Base-by-base conservation (phyloP, 257 asterid genomes). In the Verbascum thapsus region DNA sequence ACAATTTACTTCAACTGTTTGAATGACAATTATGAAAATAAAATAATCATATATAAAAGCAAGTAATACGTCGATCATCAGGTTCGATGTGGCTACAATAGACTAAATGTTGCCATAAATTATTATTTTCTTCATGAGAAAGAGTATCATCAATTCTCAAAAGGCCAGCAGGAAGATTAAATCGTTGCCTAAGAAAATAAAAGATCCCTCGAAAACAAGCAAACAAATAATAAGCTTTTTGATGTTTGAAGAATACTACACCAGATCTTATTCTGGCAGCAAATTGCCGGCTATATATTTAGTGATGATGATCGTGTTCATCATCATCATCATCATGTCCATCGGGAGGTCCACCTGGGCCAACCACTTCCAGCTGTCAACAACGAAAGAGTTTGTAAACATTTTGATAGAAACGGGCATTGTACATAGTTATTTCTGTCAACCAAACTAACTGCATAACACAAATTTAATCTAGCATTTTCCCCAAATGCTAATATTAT, bases 271-370 rank as follows among this genome's bases (percentile, higher is more conserved):
- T 82, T 80, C 83, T 56, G 78, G 82, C 58, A 73, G 69, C 61
- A 64, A 53, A 75, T 58, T 44, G 72, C 68, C 72, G 55, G 43
- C 55, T 2, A 8, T 75, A 53, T 34, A 17, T 62, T 83, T 58
- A 90, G 54, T 90, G 90, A 71, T 79, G 85, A 8, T 80, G 82
- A 12, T 77, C 70, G 11, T 76, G 74, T 10, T 85, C 82, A 26
- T 78, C 70, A 13, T 76, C 76, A 8, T 85, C 82, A 26, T 78
- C 83, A 15, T 67, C 87, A 58, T 85, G 85, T 55, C 87, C 94
- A 20, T 86, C 97, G 6, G 95, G 91, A 56, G 95, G 86, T 68
- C 95, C 95, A 9, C 95, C 95, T 0, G 88, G 81, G 54, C 97
- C 97, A 58, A 90, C 88, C 50, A 90, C 95, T 58, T 90, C 95